Evolutionary conservation across 2,329 filamentous ascomycete genomes (phyloP).

Genomic region (Diaporthe ampelina): DNA sequence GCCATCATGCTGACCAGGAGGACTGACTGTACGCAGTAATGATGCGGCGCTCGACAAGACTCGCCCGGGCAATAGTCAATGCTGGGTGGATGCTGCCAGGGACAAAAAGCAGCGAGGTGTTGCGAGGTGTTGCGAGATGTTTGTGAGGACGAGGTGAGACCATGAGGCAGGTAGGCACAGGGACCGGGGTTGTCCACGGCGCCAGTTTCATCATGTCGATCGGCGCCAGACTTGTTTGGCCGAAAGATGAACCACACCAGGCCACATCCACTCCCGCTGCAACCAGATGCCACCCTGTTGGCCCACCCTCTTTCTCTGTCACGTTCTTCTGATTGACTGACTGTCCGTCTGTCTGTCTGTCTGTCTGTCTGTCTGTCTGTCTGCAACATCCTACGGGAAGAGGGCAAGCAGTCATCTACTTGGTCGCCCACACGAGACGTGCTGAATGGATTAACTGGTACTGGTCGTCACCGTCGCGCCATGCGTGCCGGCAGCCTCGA

Average conservation of each 20-base stretch:
- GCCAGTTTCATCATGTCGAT: constrained; percentile 34
- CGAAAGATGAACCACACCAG: constrained; percentile 29
- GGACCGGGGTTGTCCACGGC: constrained; percentile 22
- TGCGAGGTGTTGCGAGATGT: not conserved
- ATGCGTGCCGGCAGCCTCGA: not conserved
- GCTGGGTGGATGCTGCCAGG: not conserved
- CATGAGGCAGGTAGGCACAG: not conserved
- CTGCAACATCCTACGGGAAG: too few relatives aligned
- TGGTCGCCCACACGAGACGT: too few relatives aligned
- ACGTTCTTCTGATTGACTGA: too few relatives aligned
- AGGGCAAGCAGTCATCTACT: too few relatives aligned
- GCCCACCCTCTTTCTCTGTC: not conserved
- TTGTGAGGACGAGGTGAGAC: not conserved
- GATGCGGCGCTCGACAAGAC: not conserved
- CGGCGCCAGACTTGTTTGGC: constrained; percentile 37
- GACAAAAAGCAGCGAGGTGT: not conserved
- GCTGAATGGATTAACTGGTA: too few relatives aligned
- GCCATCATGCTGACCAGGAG: too few relatives aligned
- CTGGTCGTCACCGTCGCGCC: too few relatives aligned
- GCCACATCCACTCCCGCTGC: constrained; percentile 5
- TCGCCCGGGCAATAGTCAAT: not conserved
- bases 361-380: not conserved
- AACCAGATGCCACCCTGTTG: not conserved
- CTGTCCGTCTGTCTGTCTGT: not conserved
- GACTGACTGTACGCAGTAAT: too few relatives aligned